These are phyloP conservation scores for Phalaenopsis aphrodite DNA, from an alignment of 106 monocot genomes.

Conservation along the genomic window DNA sequence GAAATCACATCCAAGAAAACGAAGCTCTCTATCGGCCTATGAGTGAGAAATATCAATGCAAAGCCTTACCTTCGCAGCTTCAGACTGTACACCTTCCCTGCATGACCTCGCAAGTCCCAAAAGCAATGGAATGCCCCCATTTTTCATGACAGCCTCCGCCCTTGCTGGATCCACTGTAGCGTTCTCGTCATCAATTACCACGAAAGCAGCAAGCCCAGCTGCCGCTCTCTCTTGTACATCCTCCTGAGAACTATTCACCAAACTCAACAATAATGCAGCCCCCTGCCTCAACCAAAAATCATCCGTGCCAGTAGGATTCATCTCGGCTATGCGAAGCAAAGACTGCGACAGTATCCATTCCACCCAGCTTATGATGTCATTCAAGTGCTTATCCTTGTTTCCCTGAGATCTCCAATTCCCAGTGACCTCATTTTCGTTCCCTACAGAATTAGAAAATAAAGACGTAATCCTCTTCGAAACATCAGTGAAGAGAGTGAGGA, in stretches of 20 bases:
- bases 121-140: constrained; percentile 78
- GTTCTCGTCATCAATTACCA: constrained; percentile 89
- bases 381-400: constrained; percentile 30
- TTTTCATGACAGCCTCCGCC: constrained; percentile 78
- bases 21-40: neutral
- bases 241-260: constrained; percentile 68
- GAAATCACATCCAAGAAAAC: neutral
- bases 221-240: constrained; percentile 95
- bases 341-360: constrained; percentile 82
- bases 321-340: constrained; percentile 71
- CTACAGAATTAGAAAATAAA: constrained; percentile 21
- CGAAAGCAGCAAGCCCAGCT: constrained; percentile 82
- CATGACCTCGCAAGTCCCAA: constrained; percentile 73
- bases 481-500: constrained; percentile 52
- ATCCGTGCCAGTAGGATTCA: constrained; percentile 46
- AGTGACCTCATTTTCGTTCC: constrained; percentile 26
- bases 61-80: constrained; percentile 77
- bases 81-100: constrained; percentile 77
- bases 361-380: constrained; percentile 71
- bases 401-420: constrained; percentile 33
- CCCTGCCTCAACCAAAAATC: constrained; percentile 88
- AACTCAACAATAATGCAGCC: constrained; percentile 46
- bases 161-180: constrained; percentile 72
- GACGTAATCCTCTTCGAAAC: constrained; percentile 51
- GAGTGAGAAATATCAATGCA: neutral